Base-by-base conservation (phyloP, 139 green algal species). In the Volvox africanus region DNA sequence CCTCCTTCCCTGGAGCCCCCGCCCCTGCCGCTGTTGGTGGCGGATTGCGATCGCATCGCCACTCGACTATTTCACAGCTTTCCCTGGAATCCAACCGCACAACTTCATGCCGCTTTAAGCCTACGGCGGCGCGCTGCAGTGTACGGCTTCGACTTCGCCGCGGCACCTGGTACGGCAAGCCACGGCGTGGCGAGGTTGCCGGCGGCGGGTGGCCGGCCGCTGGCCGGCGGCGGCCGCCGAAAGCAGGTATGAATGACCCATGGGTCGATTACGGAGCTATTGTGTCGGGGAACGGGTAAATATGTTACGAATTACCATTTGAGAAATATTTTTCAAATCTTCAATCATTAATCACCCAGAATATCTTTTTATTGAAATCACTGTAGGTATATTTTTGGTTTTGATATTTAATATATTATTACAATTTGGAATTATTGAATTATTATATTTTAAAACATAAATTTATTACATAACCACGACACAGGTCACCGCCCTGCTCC, bases 91-190 rank as follows among this genome's bases (percentile, higher is more conserved):
- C 21, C 92, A 24, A 35, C 88, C 14, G 92, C 92, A 22, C 82
- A 89, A 76, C 80, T 94, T 44, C 94, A 96, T 88, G 50, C 90
- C 78, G 94, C 92, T 0, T 90, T 96, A 76, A 91, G 88, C 65
- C 73, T 95, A 89, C 86, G 90, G 35, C 92, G 94, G 5, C 32
- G 92, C 1, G 88, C 90, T 21, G 81, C 30, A 3, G 73, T 61
- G 0, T 37, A 71, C 17, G 85, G 85, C 18, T 89, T 73, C 13
- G 85, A 73, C 12, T 33, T 26, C 11, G 36, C 83, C 50, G 86
- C 67, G 36, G 68, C 67, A 12, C 13, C 36, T 28, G 24, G 65
- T 11, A 5, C 36, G 28, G 26, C 65, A 33, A 61, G 26, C 12
- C 20, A 28, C 21, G 50, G 61, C 5, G 86, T 83, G 24, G 86